phyloP scores from a whole-genome alignment of 257 asterid genomes.

The Salvia hispanica region DNA sequence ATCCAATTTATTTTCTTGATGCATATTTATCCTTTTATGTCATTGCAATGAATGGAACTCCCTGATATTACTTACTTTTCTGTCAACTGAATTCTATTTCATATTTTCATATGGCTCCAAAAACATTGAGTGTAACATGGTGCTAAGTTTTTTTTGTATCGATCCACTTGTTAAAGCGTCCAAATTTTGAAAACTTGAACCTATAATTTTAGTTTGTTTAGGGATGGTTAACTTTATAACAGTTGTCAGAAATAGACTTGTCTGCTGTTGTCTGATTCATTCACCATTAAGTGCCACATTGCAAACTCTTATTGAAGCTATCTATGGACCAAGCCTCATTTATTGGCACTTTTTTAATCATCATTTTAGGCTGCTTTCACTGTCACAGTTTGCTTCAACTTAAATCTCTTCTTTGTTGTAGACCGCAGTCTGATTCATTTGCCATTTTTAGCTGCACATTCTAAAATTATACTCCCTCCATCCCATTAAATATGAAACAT shows the following conservation, averaged over 20 bases:
- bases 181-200: conserved; percentile 1
- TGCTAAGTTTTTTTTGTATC: no score
- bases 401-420: not conserved
- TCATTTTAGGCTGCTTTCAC: not conserved
- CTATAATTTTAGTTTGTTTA: conserved; percentile 6
- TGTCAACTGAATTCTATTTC: not conserved
- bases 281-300: not conserved
- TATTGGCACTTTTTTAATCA: conserved; percentile 3
- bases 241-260: not conserved
- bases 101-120: not conserved
- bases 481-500: no score
- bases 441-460: not conserved
- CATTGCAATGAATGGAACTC: conserved; percentile 3
- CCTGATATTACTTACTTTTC: not conserved
- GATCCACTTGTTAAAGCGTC: not conserved
- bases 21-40: conserved; percentile 19
- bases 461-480: no score
- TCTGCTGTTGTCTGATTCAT: not conserved
- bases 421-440: not conserved
- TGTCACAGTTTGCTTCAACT: not conserved
- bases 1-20: not conserved
- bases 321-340: conserved; percentile 8
- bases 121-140: no score
- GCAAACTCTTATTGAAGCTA: not conserved
- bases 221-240: not conserved